Conservation (phyloP, 2,329 filamentous ascomycete genomes). For the Diplodia seriata region DNA sequence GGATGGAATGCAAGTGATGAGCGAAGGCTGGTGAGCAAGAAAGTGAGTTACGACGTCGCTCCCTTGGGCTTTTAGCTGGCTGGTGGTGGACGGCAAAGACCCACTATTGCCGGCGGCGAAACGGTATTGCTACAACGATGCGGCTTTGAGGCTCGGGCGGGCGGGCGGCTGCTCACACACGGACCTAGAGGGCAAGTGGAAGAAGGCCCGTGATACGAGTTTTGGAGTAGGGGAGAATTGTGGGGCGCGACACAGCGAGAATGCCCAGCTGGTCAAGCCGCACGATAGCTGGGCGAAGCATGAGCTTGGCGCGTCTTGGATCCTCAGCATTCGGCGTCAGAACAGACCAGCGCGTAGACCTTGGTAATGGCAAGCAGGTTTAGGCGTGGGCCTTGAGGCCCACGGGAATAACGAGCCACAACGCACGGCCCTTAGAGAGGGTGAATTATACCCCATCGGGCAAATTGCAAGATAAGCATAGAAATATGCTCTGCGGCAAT, state of each 20-base stretch:
- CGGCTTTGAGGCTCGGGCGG: slow-evolving; percentile 5
- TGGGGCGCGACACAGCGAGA: neutral
- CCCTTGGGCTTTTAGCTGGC: slow-evolving; percentile 19
- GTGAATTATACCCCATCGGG: neutral
- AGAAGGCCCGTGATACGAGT: slow-evolving; percentile 22
- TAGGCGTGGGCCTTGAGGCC: slow-evolving; percentile 1
- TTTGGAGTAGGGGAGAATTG: slow-evolving; percentile 25
- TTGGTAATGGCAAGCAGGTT: slow-evolving; percentile 9
- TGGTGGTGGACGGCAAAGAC: slow-evolving; percentile 10
- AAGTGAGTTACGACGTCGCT: slow-evolving; percentile 7
- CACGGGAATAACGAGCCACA: slow-evolving; percentile 1
- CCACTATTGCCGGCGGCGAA: slow-evolving; percentile 17
- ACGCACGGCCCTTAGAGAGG: neutral
- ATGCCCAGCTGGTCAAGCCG: slow-evolving; percentile 15
- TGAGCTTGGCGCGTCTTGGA: slow-evolving; percentile 31
- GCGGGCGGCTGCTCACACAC: slow-evolving; percentile 23
- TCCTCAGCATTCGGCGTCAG: slow-evolving; percentile 20
- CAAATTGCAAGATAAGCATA: slow-evolving; percentile 17
- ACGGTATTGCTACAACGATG: slow-evolving; percentile 30
- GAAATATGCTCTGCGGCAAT: neutral
- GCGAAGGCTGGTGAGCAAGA: slow-evolving; percentile 26
- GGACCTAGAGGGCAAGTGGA: slow-evolving; percentile 12
- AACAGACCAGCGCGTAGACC: slow-evolving; percentile 11
- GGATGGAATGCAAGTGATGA: slow-evolving; percentile 23
- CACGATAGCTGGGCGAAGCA: slow-evolving; percentile 8